Base-by-base conservation (phyloP, 108 stramenopile genomes). In the Cyclotella choctawhatcheeana region DNA sequence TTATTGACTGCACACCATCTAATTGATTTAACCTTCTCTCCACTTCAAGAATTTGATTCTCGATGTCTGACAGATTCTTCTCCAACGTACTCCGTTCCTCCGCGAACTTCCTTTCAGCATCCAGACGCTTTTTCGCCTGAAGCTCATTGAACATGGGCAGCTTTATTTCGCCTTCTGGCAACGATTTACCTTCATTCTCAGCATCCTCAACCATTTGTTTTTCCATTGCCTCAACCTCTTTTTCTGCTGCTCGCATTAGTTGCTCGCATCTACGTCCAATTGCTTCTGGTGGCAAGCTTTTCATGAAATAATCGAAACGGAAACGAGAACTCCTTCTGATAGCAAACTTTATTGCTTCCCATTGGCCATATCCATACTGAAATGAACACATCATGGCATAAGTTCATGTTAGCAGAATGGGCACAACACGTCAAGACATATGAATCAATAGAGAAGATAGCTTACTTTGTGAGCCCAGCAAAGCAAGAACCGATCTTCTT, bases 331-430 rank as follows among this genome's bases (percentile, higher is more conserved):
- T 89, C 37, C 94, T 76, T 10, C 91, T 82, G n/a, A 95, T 91
- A 2, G 94, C 91, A 83, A 93, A 85, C 63, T 88, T 91, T 5
- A 95, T 87, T 24, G 94, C 94, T 50, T 86, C 87, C 94, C 94
- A 95, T 78, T 95, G 88, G 0, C 93, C 93, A 44, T 88, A 91
- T 7, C 93, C 93, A 67, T 82, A 93, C 90, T 90, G 58, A 12
- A 44, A 52, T n/a, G n/a, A n/a, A n/a, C n/a, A n/a, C n/a, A n/a
- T n/a, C n/a, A n/a, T n/a, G n/a, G n/a, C n/a, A n/a, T n/a, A n/a
- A n/a, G n/a, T n/a, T n/a, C n/a, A n/a, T n/a, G n/a, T n/a, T n/a
- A n/a, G n/a, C n/a, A n/a, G n/a, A n/a, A n/a, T n/a, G n/a, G n/a
- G n/a, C n/a, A n/a, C n/a, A n/a, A n/a, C n/a, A n/a, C n/a, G n/a